Base-by-base conservation (phyloP, 23 red algal genomes). In the Pyropia haitanensis region DNA sequence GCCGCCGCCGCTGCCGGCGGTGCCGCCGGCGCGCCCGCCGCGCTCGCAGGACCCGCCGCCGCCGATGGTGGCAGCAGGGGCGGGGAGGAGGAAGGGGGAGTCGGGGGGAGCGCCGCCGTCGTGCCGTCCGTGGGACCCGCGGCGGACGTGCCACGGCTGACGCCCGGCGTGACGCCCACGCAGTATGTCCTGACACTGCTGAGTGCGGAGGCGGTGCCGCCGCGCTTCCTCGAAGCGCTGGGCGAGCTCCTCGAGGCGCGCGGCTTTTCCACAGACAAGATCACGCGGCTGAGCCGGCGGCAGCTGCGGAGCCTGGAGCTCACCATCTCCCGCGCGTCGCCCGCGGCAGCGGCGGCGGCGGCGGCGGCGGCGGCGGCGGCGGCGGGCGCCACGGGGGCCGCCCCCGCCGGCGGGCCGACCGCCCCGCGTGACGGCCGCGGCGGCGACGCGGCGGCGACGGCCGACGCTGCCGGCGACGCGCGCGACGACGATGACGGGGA, bases 111-210 rank as follows among this genome's bases (percentile, higher is more conserved):
- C 23, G 60, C 48, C n/a, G 26, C 49, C 14, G 3, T 32, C 26
- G 12, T 10, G 24, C 24, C 24, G 24, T 14, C 57, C 12, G 14
- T 12, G 27, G 57, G 27, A 13, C 10, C 27, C 5, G 10, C 0
- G 27, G 24, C 27, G 57, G 24, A 1, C 5, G 66, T 70, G 7
- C 32, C 66, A 0, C 66, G 49, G 18, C 54, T 52, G 44, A 55
- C 54, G 44, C 32, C 49, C 0, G 28, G 44, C 49, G 18, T 52
- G n/a, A 61, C 67, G 14, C 65, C 73, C 22, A 62, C 48, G 5
- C 60, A 88, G 33, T 84, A 85, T 29, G 80, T 92, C 6, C 39
- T 92, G 18, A 92, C 88, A 16, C 64, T 82, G 18, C 59, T 92
- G 28, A 76, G 66, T 5, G 34, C 29, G 2, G 57, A 75, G 19